phyloP scores from a whole-genome alignment of 2,329 filamentous ascomycete species.

The Aspergillus melleus region DNA sequence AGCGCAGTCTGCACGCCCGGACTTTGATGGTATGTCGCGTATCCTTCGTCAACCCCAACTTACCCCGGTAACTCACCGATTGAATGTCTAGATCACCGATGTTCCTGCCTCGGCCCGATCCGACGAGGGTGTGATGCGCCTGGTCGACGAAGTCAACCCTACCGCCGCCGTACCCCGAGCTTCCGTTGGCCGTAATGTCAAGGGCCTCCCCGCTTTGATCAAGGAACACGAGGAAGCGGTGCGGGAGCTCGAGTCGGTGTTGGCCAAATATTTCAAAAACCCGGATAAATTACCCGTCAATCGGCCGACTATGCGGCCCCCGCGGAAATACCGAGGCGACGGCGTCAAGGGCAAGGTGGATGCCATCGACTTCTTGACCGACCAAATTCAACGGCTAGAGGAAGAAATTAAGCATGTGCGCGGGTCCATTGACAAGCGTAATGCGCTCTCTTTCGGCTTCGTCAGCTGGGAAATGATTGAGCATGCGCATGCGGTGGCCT shows the following conservation, averaged over 20 bases:
- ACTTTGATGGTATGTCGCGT: conserved; percentile 54
- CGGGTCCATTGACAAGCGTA: conserved; percentile 77
- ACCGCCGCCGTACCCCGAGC: conserved; percentile 76
- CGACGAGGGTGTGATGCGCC: conserved; percentile 82
- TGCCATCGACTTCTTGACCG: conserved; percentile 88
- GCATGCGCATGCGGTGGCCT: conserved; percentile 86
- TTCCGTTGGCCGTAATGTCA: conserved; percentile 87
- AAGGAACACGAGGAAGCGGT: conserved; percentile 80
- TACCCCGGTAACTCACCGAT: not conserved
- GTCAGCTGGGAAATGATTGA: conserved; percentile 87
- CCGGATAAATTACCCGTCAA: conserved; percentile 74
- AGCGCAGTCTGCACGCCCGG: conserved; percentile 76
- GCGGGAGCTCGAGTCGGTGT: conserved; percentile 74
- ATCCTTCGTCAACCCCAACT: not conserved
- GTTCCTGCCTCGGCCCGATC: conserved; percentile 73
- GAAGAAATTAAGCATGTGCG: conserved; percentile 81
- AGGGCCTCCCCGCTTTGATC: conserved; percentile 81
- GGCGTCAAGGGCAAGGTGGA: conserved; percentile 75
- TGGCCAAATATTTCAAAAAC: conserved; percentile 89
- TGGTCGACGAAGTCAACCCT: conserved; percentile 78
- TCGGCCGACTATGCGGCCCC: conserved; percentile 75
- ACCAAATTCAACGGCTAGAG: conserved; percentile 80
- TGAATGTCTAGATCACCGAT: conserved; percentile 66
- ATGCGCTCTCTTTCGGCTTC: conserved; percentile 89
- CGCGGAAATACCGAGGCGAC: conserved; percentile 73